These are phyloP conservation scores for Trichophyton rubrum DNA, from an alignment of 2,329 filamentous ascomycete genomes.

Conservation along the genomic window DNA sequence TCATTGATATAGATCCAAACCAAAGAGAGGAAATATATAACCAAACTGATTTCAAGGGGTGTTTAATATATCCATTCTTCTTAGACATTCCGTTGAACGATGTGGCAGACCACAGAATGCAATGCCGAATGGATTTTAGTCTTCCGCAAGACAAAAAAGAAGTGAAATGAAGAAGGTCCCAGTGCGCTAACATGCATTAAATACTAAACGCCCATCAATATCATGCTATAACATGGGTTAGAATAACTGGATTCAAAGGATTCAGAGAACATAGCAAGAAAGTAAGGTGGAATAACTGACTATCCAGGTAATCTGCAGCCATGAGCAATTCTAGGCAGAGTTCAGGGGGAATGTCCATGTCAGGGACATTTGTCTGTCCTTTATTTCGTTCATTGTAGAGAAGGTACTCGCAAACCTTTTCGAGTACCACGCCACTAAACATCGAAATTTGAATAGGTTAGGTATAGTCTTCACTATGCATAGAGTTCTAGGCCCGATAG, in stretches of 20 bases:
- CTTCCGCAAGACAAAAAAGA: not conserved
- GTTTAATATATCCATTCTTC: slow-evolving; percentile 1
- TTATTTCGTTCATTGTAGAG: slow-evolving; percentile 56
- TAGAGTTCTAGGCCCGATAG: not conserved
- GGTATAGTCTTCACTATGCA: not conserved
- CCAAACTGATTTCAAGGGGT: not conserved
- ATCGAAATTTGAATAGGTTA: not conserved
- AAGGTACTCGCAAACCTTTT: slow-evolving; percentile 59
- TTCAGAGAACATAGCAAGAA: not conserved
- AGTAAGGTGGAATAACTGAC: slow-evolving; percentile 9
- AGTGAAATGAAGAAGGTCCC: not conserved
- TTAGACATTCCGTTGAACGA: slow-evolving; percentile 1
- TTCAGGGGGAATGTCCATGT: slow-evolving; percentile 55
- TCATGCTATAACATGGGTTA: not conserved
- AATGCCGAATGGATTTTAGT: not conserved
- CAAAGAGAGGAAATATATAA: not conserved
- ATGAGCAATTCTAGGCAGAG: slow-evolving; percentile 53
- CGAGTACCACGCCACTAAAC: slow-evolving; percentile 47
- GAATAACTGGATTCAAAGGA: not conserved
- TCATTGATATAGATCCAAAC: not conserved
- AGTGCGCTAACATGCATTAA: not conserved
- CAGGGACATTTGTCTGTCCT: slow-evolving; percentile 47
- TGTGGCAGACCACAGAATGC: slow-evolving; percentile 1
- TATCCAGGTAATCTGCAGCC: slow-evolving; percentile 54
- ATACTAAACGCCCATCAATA: not conserved